These are phyloP conservation scores for Diphasiastrum complanatum DNA, from an alignment of 83 land plant genomes.

Conservation along the genomic window DNA sequence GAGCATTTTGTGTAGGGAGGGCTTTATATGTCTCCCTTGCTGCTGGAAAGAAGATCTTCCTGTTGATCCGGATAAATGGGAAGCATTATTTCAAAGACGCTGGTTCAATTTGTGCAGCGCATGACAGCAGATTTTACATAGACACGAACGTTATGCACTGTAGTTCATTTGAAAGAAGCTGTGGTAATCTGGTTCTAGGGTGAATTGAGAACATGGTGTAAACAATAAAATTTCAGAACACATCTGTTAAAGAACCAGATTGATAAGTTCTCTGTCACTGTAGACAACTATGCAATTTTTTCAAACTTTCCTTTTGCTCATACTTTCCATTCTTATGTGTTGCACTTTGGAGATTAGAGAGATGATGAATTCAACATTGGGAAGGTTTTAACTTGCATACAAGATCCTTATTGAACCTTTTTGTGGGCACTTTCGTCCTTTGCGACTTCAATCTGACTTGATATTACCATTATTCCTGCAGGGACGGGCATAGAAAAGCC, in stretches of 20 bases:
- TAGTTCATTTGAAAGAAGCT: too few relatives aligned
- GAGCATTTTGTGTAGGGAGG: not conserved
- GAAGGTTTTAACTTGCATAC: too few relatives aligned
- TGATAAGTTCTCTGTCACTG: not conserved
- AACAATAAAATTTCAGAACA: not conserved
- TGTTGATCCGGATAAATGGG: not conserved
- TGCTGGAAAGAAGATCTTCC: too few relatives aligned
- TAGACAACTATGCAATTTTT: not conserved
- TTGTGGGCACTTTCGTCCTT: not conserved
- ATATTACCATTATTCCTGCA: slow-evolving; percentile 19
- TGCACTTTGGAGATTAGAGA: not conserved
- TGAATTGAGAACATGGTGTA: too few relatives aligned
- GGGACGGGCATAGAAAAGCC: slow-evolving; percentile 88
- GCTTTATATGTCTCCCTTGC: too few relatives aligned
- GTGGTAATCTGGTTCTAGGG: too few relatives aligned
- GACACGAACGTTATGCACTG: too few relatives aligned
- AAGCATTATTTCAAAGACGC: not conserved
- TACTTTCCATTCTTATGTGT: not conserved
- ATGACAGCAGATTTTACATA: too few relatives aligned
- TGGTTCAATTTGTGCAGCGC: not conserved
- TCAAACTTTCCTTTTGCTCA: not conserved
- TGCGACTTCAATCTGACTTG: not conserved
- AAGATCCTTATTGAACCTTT: too few relatives aligned
- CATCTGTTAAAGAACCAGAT: not conserved
- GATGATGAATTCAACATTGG: too few relatives aligned